Percentiles rank a stretch among this genome's conserved stretches.
Evolutionary conservation across 2,329 filamentous ascomycete genomes (phyloP).

Genomic region (Cylindrodendrum hubeiense): DNA sequence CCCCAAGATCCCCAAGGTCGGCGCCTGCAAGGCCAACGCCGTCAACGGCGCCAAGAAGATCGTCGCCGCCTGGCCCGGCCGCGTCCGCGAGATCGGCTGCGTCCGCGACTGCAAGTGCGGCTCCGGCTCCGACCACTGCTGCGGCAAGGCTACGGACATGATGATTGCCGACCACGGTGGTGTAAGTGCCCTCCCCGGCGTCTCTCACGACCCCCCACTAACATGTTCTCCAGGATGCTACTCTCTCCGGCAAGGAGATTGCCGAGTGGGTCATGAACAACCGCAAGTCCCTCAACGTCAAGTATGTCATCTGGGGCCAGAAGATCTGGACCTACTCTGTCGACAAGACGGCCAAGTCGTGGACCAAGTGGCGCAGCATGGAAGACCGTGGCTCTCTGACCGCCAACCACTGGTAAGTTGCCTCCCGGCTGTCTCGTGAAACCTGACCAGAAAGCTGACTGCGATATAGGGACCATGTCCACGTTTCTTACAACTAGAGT

Average conservation of each 20-base stretch:
- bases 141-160: slow-evolving; percentile 52
- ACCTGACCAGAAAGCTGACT: slow-evolving; percentile 3
- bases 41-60: slow-evolving; percentile 51
- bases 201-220: not conserved
- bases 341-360: slow-evolving; percentile 51
- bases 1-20: slow-evolving; percentile 50
- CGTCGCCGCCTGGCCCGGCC: slow-evolving; percentile 51
- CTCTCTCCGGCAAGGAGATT: slow-evolving; percentile 55
- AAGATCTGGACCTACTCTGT: slow-evolving; percentile 57
- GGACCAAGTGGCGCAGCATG: slow-evolving; percentile 58
- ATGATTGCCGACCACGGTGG: slow-evolving; percentile 54
- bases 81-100: slow-evolving; percentile 51
- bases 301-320: slow-evolving; percentile 65
- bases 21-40: slow-evolving; percentile 52
- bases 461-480: slow-evolving; percentile 41
- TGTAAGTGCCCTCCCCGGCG: slow-evolving; percentile 43
- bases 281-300: slow-evolving; percentile 54
- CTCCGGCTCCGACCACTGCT: slow-evolving; percentile 52
- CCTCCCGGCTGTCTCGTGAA: accelerated
- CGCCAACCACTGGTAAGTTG: slow-evolving; percentile 57
- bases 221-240: slow-evolving; percentile 46
- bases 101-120: slow-evolving; percentile 50
- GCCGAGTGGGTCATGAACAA: slow-evolving; percentile 64
- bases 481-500: slow-evolving; percentile 43
- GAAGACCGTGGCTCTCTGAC: slow-evolving; percentile 56